Evolutionary conservation across 495 filamentous ascomycete species (phyloP).

Genomic region (Xylaria acuta): DNA sequence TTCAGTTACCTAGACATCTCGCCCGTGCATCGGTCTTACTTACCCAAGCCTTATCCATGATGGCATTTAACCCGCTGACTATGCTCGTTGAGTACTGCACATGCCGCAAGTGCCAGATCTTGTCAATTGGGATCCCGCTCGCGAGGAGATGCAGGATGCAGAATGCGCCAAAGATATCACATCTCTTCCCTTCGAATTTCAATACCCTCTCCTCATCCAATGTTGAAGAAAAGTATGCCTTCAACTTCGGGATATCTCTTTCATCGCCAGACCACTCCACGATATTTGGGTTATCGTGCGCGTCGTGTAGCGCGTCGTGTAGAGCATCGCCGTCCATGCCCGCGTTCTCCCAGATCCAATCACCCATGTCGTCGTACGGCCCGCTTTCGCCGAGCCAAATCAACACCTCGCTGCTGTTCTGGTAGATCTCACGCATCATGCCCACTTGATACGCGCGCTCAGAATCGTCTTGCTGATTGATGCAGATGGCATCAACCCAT

Average conservation of each 20-base stretch:
- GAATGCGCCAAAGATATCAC: conserved; percentile 29
- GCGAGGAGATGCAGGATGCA: conserved; percentile 22
- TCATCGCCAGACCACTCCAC: conserved; percentile 27
- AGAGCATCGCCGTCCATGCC: not conserved
- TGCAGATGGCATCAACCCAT: conserved; percentile 37
- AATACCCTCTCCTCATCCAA: not conserved
- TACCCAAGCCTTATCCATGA: conserved; percentile 28
- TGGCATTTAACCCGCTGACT: conserved; percentile 19
- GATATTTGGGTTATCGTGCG: conserved; percentile 4
- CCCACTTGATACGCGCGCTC: conserved; percentile 33
- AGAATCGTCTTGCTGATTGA: conserved; percentile 31
- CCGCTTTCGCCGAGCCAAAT: conserved; percentile 33
- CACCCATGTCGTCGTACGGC: conserved; percentile 22
- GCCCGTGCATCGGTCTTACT: not conserved
- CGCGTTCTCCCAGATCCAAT: conserved; percentile 19
- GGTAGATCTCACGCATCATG: conserved; percentile 35
- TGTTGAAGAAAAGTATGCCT: conserved; percentile 22
- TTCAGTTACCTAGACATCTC: conserved; percentile 1
- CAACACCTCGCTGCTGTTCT: conserved; percentile 20
- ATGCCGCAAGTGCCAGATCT: conserved; percentile 27
- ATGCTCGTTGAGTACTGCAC: conserved; percentile 7
- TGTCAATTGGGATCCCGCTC: conserved; percentile 19
- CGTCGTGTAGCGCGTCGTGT: not conserved
- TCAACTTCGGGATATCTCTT: conserved; percentile 21
- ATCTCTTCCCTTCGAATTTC: not conserved